phyloP scores from a whole-genome alignment of 2,329 filamentous ascomycete species.

The Zymoseptoria ardabiliae region DNA sequence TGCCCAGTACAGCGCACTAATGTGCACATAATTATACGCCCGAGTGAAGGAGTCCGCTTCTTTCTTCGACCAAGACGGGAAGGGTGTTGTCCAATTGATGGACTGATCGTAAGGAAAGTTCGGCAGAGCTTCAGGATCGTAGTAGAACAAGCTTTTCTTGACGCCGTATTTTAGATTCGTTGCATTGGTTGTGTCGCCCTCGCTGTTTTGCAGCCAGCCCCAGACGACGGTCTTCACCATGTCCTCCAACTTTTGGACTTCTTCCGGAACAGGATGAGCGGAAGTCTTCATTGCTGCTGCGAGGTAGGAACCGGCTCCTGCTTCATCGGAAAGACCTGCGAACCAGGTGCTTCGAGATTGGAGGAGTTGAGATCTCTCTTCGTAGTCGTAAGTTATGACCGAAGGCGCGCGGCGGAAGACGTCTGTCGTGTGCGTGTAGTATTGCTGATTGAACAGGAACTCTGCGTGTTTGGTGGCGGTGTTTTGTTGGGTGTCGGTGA shows the following conservation, averaged over 20 bases:
- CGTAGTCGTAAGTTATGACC: slow-evolving; percentile 49
- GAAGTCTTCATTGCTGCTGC: slow-evolving; percentile 50
- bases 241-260: slow-evolving; percentile 47
- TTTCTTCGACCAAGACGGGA: slow-evolving; percentile 46
- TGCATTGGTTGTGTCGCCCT: slow-evolving; percentile 1
- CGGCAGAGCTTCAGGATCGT: slow-evolving; percentile 41
- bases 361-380: slow-evolving; percentile 31
- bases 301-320: slow-evolving; percentile 49
- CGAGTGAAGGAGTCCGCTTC: slow-evolving; percentile 42
- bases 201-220: slow-evolving; percentile 39
- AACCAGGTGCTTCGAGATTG: slow-evolving; percentile 50
- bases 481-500: slow-evolving; percentile 43
- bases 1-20: slow-evolving; percentile 50
- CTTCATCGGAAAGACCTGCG: slow-evolving; percentile 54
- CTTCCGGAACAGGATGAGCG: slow-evolving; percentile 42
- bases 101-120: slow-evolving; percentile 39
- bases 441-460: slow-evolving; percentile 50
- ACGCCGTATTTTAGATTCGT: slow-evolving; percentile 39
- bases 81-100: slow-evolving; percentile 42
- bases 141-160: slow-evolving; percentile 51
- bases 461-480: slow-evolving; percentile 42
- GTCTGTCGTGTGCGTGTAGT: slow-evolving; percentile 46
- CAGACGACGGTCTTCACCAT: slow-evolving; percentile 49
- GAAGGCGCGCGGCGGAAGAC: slow-evolving; percentile 50
- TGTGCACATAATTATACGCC: slow-evolving; percentile 55